Percentiles rank a stretch among this genome's conserved stretches.
Evolutionary conservation across 805 yeast genomes (phyloP).

Genomic region (Ogataea kodamae): DNA sequence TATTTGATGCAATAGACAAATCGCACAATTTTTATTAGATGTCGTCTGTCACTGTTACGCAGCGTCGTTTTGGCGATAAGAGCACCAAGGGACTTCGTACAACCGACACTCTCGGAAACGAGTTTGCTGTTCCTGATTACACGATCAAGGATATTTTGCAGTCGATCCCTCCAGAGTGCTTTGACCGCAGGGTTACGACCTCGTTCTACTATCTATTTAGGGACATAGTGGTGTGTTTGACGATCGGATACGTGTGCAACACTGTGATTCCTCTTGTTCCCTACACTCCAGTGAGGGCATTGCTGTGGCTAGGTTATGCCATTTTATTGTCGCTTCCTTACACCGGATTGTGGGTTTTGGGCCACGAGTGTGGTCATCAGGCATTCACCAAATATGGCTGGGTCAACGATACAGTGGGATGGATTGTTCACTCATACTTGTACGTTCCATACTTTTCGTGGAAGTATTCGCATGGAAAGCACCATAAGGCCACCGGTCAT

Average conservation of each 20-base stretch:
- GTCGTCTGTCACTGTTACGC: slow-evolving; percentile 9
- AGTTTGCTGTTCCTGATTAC: slow-evolving; percentile 69
- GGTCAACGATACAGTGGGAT: slow-evolving; percentile 77
- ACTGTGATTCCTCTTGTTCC: slow-evolving; percentile 51
- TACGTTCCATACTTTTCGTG: slow-evolving; percentile 86
- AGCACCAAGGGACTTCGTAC: slow-evolving; percentile 39
- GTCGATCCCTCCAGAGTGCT: slow-evolving; percentile 73
- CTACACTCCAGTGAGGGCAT: slow-evolving; percentile 41
- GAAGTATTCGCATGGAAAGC: slow-evolving; percentile 81
- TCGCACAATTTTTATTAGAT: slow-evolving; percentile 2
- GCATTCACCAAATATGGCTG: slow-evolving; percentile 72
- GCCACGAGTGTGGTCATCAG: slow-evolving; percentile 90
- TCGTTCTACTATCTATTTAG: slow-evolving; percentile 66
- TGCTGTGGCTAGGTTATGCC: slow-evolving; percentile 57
- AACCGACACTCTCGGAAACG: slow-evolving; percentile 59
- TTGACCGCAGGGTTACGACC: slow-evolving; percentile 52
- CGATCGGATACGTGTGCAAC: slow-evolving; percentile 52
- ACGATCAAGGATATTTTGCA: slow-evolving; percentile 70
- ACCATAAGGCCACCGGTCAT: slow-evolving; percentile 88
- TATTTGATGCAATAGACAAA: slow-evolving; percentile 1
- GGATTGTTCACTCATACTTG: slow-evolving; percentile 75
- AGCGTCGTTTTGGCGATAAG: slow-evolving; percentile 14
- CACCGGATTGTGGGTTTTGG: slow-evolving; percentile 81
- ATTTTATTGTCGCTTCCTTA: slow-evolving; percentile 60
- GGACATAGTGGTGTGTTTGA: slow-evolving; percentile 50